Evolutionary conservation across 169 alveolate genomes (phyloP).

Genomic region (Eimeria maxima): DNA sequence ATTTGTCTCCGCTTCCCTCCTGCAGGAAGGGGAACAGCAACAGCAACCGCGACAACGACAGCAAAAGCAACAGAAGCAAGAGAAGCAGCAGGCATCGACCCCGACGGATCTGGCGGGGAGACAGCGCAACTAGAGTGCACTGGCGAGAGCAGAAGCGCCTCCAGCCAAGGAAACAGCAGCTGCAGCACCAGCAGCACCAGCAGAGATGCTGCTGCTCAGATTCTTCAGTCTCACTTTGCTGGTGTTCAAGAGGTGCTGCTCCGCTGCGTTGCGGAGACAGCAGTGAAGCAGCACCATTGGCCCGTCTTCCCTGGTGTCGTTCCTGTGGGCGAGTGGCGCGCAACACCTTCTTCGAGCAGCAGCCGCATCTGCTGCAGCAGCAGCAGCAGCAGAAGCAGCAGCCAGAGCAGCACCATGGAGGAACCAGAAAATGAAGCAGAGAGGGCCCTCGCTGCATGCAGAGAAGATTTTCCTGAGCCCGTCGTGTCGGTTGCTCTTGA

Average conservation of each 20-base stretch:
- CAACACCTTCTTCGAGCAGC: neutral
- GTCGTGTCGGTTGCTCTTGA: conserved; percentile 82
- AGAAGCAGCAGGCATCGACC: neutral
- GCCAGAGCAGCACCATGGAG: neutral
- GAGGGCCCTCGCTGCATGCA: conserved; percentile 7
- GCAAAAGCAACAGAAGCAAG: conserved; percentile 17
- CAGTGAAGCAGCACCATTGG: conserved; percentile 82
- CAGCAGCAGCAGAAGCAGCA: conserved; percentile 68
- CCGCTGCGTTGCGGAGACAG: conserved; percentile 76
- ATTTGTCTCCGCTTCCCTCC: neutral
- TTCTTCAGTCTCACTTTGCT: neutral
- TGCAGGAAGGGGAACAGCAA: neutral
- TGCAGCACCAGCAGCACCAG: conserved; percentile 16
- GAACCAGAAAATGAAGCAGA: neutral
- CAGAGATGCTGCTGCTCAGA: conserved; percentile 13
- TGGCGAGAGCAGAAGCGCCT: neutral
- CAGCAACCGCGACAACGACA: neutral
- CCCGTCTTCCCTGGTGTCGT: conserved; percentile 85
- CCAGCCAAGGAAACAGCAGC: conserved; percentile 24
- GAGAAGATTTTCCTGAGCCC: conserved; percentile 46
- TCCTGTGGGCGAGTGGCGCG: conserved; percentile 79
- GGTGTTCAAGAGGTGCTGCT: conserved; percentile 71
- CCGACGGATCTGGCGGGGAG: neutral
- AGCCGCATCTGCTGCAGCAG: conserved; percentile 23
- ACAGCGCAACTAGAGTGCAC: neutral